phyloP scores from a whole-genome alignment of 2,329 filamentous ascomycete species.

The Lecanoromycetidae sp. region DNA sequence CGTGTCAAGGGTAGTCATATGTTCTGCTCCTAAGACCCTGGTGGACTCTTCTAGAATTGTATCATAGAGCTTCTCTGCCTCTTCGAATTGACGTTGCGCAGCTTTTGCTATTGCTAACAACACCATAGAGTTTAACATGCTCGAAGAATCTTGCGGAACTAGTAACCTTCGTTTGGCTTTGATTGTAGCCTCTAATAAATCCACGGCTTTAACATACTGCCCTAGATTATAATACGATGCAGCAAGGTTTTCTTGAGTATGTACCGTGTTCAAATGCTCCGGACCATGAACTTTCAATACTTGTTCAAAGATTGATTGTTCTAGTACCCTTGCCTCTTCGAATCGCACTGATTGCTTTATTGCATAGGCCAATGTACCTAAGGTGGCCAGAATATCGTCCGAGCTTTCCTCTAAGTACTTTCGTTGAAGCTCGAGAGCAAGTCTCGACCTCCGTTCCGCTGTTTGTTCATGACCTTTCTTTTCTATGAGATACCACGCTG shows the following conservation, averaged over 20 bases:
- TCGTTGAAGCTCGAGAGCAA: background rate
- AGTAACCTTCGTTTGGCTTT: background rate
- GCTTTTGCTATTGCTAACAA: too few species aligned
- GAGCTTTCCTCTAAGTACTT: background rate
- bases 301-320: background rate
- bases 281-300: background rate
- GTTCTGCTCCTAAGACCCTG: background rate
- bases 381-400: background rate
- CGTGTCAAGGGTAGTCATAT: background rate
- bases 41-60: background rate
- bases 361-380: background rate
- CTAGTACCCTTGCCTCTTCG: background rate
- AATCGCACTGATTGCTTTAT: fast-evolving
- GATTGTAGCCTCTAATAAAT: background rate
- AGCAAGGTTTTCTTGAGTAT: background rate
- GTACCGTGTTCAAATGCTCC: background rate
- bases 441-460: background rate
- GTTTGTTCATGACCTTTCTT: background rate
- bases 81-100: background rate
- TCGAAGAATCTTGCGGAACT: too few species aligned
- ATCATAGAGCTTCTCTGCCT: background rate
- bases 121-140: too few species aligned
- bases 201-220: background rate
- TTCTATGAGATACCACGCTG: background rate
- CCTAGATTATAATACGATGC: background rate